phyloP scores from a whole-genome alignment of 805 yeast genomes.

The Wickerhamiella kazuoi region DNA sequence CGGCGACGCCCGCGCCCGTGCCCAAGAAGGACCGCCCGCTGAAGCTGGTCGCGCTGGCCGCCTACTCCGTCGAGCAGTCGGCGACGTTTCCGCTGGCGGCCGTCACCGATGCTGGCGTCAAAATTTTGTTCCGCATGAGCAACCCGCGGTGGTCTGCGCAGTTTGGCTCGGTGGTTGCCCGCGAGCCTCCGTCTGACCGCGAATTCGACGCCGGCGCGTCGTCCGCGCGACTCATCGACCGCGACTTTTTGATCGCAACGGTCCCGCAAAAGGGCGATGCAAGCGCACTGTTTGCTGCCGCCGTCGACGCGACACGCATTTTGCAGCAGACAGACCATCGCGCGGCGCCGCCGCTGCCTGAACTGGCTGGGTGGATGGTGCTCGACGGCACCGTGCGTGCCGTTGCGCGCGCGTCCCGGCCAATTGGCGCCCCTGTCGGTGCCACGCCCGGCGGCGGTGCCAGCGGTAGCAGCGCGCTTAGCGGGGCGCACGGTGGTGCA shows the following conservation, averaged over 20 bases:
- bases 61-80: constrained; percentile 4
- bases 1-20: not conserved
- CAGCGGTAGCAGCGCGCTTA: constrained; percentile 39
- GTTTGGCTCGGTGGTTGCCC: not conserved
- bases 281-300: constrained; percentile 47
- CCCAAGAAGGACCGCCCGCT: not conserved
- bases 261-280: constrained; percentile 12
- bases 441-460: constrained; percentile 8
- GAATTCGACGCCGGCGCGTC: not conserved
- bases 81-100: constrained; percentile 10
- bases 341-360: constrained; percentile 20
- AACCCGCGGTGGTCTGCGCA: not conserved
- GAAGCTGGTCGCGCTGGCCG: constrained; percentile 9
- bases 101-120: constrained; percentile 10
- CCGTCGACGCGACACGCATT: constrained; percentile 66
- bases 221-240: constrained; percentile 1
- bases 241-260: constrained; percentile 48
- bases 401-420: constrained; percentile 57
- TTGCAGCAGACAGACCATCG: constrained; percentile 42
- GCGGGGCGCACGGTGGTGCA: not conserved
- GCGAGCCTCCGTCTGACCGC: constrained; percentile 1
- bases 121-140: constrained; percentile 9
- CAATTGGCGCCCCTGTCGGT: no score
- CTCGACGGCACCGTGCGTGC: constrained; percentile 49
- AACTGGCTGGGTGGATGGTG: constrained; percentile 33